Percentiles rank a stretch among this genome's conserved stretches.
phyloP scores from a whole-genome alignment of 768 basidiomycete species.

The Rhodotorula paludigena region DNA sequence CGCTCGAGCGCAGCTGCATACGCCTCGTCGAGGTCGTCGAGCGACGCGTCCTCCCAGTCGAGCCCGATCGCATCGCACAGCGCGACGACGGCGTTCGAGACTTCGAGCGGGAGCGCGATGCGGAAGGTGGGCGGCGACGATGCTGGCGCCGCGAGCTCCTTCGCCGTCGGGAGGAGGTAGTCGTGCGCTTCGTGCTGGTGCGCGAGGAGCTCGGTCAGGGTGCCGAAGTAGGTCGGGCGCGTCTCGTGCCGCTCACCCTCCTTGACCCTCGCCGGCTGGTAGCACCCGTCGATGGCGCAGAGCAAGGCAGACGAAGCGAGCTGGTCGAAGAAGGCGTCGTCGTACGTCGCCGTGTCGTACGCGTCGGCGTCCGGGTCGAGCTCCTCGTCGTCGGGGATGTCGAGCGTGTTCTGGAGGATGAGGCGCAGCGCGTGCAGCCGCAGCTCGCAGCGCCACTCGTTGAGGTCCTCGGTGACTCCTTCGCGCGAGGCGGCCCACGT shows the following conservation, averaged over 20 bases:
- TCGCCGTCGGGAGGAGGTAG: neutral
- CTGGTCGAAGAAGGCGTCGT: constrained; percentile 7
- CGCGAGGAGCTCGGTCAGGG: constrained; percentile 1
- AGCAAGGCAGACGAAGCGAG: neutral
- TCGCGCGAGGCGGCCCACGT: neutral
- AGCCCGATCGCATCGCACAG: neutral
- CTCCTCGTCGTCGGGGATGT: neutral
- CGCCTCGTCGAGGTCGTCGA: neutral
- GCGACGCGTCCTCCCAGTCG: neutral
- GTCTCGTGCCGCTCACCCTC: neutral
- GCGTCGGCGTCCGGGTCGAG: constrained; percentile 2
- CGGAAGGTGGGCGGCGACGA: neutral
- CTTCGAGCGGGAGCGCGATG: constrained; percentile 18
- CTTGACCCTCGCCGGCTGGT: neutral
- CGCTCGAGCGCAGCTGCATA: too few species aligned
- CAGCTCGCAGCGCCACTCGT: neutral
- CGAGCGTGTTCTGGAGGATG: constrained; percentile 1
- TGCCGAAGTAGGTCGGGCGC: constrained; percentile 15
- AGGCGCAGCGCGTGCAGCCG: neutral
- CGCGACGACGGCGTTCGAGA: neutral
- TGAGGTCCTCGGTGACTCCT: neutral
- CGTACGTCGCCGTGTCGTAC: neutral
- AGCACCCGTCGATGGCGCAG: constrained; percentile 9
- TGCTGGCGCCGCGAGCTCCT: neutral
- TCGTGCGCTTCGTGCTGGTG: constrained; percentile 21